Evolutionary conservation across 2,329 filamentous ascomycete genomes (phyloP), one percentile per base, ranked within the genome.

Genomic region (Arachnopeziza araneosa): DNA sequence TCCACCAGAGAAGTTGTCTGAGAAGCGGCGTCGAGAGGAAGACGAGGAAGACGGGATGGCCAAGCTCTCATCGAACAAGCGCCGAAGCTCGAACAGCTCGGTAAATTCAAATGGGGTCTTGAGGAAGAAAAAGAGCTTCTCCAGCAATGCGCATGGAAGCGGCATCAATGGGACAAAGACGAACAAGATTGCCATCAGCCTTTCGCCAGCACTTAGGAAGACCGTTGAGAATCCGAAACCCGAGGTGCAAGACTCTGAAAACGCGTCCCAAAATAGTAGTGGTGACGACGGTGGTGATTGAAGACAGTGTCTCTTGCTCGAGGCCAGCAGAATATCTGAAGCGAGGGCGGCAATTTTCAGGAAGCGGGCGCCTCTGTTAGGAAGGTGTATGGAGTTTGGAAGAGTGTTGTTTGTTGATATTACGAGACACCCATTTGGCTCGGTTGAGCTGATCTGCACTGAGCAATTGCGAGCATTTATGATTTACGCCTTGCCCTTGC

Each of bases 31-130:
- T 54, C 85, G 95, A 68, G 93, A 96, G 71, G 93, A 97, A 60
- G 91, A 96, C 63, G 93, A 97, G 52, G 93, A 96, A 59, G 93
- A 97, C 65, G 91, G 93, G 70, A 77, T 98, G n/a, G 86, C 87
- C 58, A 96, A 95, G 75, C 80, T 97, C 68, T 85, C 90, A 65
- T 61, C 64, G 14, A 54, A 32, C 26, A 88, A 87, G 70, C 80
- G 85, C 50, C 81, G 85, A 48, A 86, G 83, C 58, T 81, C 83
- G 8, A 77, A 77, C 1, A 77, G 76, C 50, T 70, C 69, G 30
- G 55, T 63, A 1, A 60, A 57, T 24, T 70, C 71, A 6, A 72
- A 68, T 52, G 69, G 62, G 24, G 52, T 67, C 26, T 68, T 75
- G 10, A 69, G 76, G 36, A 78, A 75, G 61, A 81, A 79, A 70